Conservation (phyloP, 2,329 filamentous ascomycete genomes). For the Fusarium graminum region DNA sequence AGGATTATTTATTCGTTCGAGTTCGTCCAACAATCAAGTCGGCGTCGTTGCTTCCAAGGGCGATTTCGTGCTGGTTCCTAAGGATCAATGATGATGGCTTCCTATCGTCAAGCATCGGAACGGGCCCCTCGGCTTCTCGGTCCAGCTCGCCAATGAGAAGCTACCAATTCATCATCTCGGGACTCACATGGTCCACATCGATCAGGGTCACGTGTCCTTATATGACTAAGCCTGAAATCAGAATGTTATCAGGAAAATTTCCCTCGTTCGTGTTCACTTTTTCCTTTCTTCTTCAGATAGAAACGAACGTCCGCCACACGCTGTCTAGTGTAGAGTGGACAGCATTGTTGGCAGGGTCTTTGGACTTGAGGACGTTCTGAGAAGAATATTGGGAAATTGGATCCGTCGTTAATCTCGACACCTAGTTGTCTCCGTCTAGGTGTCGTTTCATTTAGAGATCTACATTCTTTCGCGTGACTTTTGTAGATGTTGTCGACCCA, state of each 20-base stretch:
- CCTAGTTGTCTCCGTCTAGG: conserved; percentile 62
- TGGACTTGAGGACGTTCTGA: conserved; percentile 58
- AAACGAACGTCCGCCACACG: conserved; percentile 60
- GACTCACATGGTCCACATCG: conserved; percentile 46
- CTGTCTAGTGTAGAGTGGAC: conserved; percentile 50
- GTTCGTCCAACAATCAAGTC: conserved; percentile 40
- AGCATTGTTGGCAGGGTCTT: conserved; percentile 52
- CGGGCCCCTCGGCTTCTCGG: conserved; percentile 60
- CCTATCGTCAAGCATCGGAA: conserved; percentile 42
- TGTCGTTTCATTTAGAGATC: conserved; percentile 71
- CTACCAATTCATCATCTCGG: conserved; percentile 55
- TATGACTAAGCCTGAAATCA: conserved; percentile 15
- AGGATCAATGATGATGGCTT: conserved; percentile 44
- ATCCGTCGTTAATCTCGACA: conserved; percentile 71
- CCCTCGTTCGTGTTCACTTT: conserved; percentile 27
- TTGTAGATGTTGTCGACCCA: background rate
- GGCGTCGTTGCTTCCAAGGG: conserved; percentile 40
- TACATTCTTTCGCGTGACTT: conserved; percentile 58
- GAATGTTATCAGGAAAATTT: conserved; percentile 17
- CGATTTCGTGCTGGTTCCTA: conserved; percentile 5
- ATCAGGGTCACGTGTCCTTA: conserved; percentile 4
- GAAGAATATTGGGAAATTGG: conserved; percentile 58
- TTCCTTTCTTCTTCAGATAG: conserved; percentile 63
- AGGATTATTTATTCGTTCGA: conserved; percentile 6
- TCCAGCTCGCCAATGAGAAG: conserved; percentile 57